Evolutionary conservation across 1,284 basidiomycete genomes (phyloP).

Genomic region (Gymnopus androsaceus): DNA sequence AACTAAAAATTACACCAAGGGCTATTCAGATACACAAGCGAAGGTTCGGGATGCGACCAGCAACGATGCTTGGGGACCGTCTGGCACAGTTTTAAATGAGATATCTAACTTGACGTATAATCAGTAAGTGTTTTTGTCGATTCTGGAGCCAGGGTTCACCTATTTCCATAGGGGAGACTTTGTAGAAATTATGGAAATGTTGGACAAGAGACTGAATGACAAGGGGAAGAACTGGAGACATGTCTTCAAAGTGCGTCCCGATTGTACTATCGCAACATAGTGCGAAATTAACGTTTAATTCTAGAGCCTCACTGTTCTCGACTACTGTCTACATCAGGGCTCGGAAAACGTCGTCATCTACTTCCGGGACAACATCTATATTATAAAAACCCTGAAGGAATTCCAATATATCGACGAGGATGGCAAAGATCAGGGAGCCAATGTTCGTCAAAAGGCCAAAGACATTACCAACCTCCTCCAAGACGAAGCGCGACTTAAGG

Average conservation of each 20-base stretch:
- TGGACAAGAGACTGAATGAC: constrained; percentile 98
- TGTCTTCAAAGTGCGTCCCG: constrained; percentile 95
- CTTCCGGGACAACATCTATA: constrained; percentile 96
- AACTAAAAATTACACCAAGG: constrained; percentile 94
- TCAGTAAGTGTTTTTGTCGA: constrained; percentile 65
- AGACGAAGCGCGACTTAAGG: constrained; percentile 85
- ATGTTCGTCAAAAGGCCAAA: constrained; percentile 98
- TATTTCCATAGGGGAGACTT: constrained; percentile 79
- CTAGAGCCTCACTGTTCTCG: constrained; percentile 91
- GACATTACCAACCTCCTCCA: constrained; percentile 96
- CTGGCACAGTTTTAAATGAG: constrained; percentile 99
- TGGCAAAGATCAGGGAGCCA: constrained; percentile 96
- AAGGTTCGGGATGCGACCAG: constrained; percentile 99
- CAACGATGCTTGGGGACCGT: constrained; percentile 99
- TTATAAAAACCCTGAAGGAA: constrained; percentile 99
- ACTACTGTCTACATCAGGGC: constrained; percentile 95
- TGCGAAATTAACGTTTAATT: background rate
- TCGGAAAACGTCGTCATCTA: constrained; percentile 99
- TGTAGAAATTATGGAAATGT: constrained; percentile 99
- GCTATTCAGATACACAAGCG: constrained; percentile 91
- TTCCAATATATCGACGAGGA: constrained; percentile 97
- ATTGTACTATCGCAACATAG: background rate
- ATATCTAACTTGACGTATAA: constrained; percentile 97
- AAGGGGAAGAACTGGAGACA: constrained; percentile 99
- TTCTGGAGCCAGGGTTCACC: constrained; percentile 10